Evolutionary conservation across 352 stramenopile genomes (phyloP).

Genomic region (Phytophthora sp.): DNA sequence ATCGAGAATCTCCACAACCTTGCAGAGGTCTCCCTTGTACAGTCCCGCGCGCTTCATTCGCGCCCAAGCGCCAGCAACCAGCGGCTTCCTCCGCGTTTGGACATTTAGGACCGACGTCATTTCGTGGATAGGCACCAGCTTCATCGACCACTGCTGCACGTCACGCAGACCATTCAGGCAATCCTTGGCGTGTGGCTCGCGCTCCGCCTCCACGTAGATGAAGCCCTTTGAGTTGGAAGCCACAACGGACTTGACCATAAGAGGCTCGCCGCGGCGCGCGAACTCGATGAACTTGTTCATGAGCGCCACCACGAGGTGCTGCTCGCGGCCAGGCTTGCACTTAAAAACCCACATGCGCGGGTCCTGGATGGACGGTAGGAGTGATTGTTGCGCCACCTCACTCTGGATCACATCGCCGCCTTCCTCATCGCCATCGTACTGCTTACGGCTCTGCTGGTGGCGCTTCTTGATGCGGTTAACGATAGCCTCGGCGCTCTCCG

Average conservation of each 20-base stretch:
- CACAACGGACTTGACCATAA: conserved; percentile 88
- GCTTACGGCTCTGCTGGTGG: conserved; percentile 84
- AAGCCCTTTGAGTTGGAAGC: conserved; percentile 90
- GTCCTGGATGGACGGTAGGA: conserved; percentile 89
- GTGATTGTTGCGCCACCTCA: conserved; percentile 87
- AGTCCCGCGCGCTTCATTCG: conserved; percentile 86
- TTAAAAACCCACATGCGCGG: conserved; percentile 92
- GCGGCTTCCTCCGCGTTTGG: conserved; percentile 83
- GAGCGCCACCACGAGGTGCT: conserved; percentile 85
- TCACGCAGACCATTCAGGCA: conserved; percentile 85
- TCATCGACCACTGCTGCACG: conserved; percentile 89
- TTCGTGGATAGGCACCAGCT: conserved; percentile 89
- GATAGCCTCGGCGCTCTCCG: conserved; percentile 84
- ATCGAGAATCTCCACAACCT: conserved; percentile 89
- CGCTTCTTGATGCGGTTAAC: conserved; percentile 90
- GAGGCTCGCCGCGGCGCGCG: conserved; percentile 76
- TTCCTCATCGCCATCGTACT: conserved; percentile 88
- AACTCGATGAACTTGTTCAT: conserved; percentile 93
- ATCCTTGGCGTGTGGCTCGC: conserved; percentile 86
- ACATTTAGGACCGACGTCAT: conserved; percentile 91
- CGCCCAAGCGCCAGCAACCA: conserved; percentile 80
- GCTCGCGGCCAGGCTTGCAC: conserved; percentile 88
- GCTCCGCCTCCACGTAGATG: conserved; percentile 90
- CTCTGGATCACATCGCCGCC: conserved; percentile 84
- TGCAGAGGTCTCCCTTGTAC: conserved; percentile 90